phyloP scores from a whole-genome alignment of 2,329 filamentous ascomycete genomes.

The Ophiocordyceps camponoti-rufipedis region DNA sequence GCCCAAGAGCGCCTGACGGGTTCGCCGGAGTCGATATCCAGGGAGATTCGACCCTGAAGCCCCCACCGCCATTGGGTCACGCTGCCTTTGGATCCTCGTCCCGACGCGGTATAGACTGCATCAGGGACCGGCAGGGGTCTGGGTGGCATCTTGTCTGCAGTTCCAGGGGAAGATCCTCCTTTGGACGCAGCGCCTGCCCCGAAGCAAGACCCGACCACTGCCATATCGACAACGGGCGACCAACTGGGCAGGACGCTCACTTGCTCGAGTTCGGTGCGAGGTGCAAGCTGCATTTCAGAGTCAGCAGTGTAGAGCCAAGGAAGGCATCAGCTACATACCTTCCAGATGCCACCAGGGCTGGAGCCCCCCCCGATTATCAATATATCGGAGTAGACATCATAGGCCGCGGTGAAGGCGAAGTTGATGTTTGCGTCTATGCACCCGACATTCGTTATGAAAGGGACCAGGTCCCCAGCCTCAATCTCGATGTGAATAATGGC shows the following conservation, averaged over 20 bases:
- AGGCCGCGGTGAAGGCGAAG: conserved; percentile 63
- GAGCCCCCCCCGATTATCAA: conserved; percentile 63
- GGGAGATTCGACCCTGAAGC: conserved; percentile 46
- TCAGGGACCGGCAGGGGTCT: conserved; percentile 15
- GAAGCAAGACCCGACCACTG: conserved; percentile 22
- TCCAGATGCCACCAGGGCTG: conserved; percentile 60
- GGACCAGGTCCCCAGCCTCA: conserved; percentile 34
- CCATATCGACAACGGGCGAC: conserved; percentile 38
- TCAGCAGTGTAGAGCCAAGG: too few relatives aligned
- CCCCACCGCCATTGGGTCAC: conserved; percentile 54
- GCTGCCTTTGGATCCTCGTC: conserved; percentile 41
- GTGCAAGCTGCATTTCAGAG: conserved; percentile 23
- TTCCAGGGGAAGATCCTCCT: too few relatives aligned
- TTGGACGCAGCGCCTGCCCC: too few relatives aligned
- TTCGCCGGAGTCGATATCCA: conserved; percentile 32
- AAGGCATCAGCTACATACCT: conserved; percentile 21
- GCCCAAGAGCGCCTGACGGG: conserved; percentile 35
- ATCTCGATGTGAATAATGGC: conserved; percentile 56
- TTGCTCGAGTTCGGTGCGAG: conserved; percentile 29
- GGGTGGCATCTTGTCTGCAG: too few relatives aligned
- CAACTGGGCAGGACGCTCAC: conserved; percentile 40
- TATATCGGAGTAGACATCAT: conserved; percentile 52
- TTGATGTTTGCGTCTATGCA: conserved; percentile 56
- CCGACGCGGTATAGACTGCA: conserved; percentile 47
- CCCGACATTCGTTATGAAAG: conserved; percentile 39